phyloP scores from a whole-genome alignment of 495 filamentous ascomycete genomes.

The Tuber borchii region DNA sequence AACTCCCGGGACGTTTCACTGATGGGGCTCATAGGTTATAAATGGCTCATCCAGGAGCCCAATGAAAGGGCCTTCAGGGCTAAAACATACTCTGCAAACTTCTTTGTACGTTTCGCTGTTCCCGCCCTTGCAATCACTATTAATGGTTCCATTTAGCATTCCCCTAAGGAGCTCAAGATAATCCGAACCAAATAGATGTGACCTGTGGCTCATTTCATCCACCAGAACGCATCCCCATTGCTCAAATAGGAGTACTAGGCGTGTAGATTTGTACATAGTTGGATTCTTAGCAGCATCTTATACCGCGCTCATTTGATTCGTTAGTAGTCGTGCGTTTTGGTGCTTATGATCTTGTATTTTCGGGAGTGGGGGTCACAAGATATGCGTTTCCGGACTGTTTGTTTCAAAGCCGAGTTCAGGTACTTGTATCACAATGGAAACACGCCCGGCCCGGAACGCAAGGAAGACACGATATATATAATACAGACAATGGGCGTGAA shows the following conservation, averaged over 20 bases:
- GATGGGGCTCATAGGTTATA: conserved; percentile 55
- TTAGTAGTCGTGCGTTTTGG: neutral
- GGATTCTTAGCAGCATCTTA: conserved; percentile 7
- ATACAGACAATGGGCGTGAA: neutral
- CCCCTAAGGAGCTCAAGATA: conserved; percentile 77
- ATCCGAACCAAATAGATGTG: conserved; percentile 76
- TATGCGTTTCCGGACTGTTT: neutral
- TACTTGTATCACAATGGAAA: neutral
- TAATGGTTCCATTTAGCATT: conserved; percentile 47
- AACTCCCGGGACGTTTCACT: neutral
- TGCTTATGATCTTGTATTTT: neutral
- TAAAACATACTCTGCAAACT: conserved; percentile 97
- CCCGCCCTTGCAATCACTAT: neutral
- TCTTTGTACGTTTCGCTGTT: conserved; percentile 46
- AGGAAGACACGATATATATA: neutral
- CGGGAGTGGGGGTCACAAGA: neutral
- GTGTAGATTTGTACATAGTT: conserved; percentile 24
- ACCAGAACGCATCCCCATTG: neutral
- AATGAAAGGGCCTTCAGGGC: conserved; percentile 76
- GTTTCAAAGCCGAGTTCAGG: neutral
- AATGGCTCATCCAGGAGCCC: conserved; percentile 97
- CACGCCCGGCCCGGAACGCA: neutral
- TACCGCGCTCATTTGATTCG: neutral
- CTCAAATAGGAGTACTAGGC: neutral
- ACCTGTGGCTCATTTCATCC: neutral